Evolutionary conservation across 2,329 filamentous ascomycete species (phyloP), one percentile per base, ranked within the genome.

Genomic region (Amesomyces nigricolor): DNA sequence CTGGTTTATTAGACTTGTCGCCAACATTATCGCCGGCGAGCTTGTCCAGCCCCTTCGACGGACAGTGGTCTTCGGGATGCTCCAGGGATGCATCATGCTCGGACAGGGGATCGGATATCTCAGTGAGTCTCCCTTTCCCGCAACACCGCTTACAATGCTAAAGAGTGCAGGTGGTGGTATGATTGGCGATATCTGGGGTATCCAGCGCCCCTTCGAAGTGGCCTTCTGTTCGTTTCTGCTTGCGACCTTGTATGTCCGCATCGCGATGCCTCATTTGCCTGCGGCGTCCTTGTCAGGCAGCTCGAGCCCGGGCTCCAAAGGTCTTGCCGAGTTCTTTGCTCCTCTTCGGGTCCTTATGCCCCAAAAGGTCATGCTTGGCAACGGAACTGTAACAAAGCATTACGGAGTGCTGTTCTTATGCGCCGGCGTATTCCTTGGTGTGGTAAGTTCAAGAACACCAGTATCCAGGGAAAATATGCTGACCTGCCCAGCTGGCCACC

Each of bases 1-100:
- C 38, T 60, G 22, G 32, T 42, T 11, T 8, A 0, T 1, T 42
- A 75, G 73, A 8, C 75, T 89, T 4, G 79, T 85, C 1, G 73
- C 88, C 19, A 89, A 89, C 61, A 83, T 85, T 11, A 82, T 86
- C 44, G 82, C 85, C 0, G 79, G 84, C 1, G 85, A 88, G 65
- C 72, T 87, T 2, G 80, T 86, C 0, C 73, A 79, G 39, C 78
- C 83, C 0, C 71, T 76, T 17, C 73, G 80, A 52, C 74, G 86
- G 3, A 89, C 86, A 0, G 81, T 76, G 0, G 79, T 85, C 0
- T 80, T 89, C 56, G 86, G 86, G 0, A 74, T 79, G 61, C 70
- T 89, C 0, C 82, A 86, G 60, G 86, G 86, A 0, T 79, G 76
- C 52, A 79, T 86, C 54, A 86, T 88, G 78, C 73, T 89, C 2